Evolutionary conservation across 768 basidiomycete species (phyloP).

Genomic region (Trametes cubensis): DNA sequence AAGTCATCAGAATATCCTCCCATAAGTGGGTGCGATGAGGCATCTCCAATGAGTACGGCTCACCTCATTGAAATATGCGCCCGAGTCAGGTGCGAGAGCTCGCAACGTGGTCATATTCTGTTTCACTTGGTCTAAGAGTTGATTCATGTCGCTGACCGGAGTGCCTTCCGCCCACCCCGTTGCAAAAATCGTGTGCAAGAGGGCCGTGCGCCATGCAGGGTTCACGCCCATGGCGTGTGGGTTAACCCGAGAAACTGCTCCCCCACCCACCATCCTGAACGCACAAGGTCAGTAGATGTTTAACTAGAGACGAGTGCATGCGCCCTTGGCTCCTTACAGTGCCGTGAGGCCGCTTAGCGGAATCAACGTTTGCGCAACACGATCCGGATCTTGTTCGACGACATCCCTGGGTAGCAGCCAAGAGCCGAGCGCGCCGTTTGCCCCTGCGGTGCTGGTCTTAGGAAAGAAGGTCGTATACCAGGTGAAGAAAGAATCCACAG

Average conservation of each 20-base stretch:
- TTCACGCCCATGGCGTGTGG: constrained; percentile 46
- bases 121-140: constrained; percentile 22
- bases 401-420: constrained; percentile 28
- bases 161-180: constrained; percentile 30
- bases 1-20: not conserved
- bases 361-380: constrained; percentile 22
- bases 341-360: constrained; percentile 6
- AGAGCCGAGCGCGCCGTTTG: constrained; percentile 22
- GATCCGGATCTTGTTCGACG: constrained; percentile 23
- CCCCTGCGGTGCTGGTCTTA: constrained; percentile 11
- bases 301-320: not conserved
- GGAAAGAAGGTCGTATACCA: constrained; percentile 21
- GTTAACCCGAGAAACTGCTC: constrained; percentile 42
- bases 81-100: constrained; percentile 37
- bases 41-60: constrained; percentile 4
- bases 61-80: constrained; percentile 55
- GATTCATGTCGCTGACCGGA: constrained; percentile 22
- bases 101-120: constrained; percentile 33
- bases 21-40: not conserved
- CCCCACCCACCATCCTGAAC: constrained; percentile 46
- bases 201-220: constrained; percentile 50
- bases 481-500: constrained; percentile 22
- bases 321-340: constrained; percentile 24
- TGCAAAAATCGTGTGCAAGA: constrained; percentile 36
- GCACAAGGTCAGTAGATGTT: not conserved